phyloP scores from a whole-genome alignment of 805 yeast species.

The Isabelozyma rhagii region DNA sequence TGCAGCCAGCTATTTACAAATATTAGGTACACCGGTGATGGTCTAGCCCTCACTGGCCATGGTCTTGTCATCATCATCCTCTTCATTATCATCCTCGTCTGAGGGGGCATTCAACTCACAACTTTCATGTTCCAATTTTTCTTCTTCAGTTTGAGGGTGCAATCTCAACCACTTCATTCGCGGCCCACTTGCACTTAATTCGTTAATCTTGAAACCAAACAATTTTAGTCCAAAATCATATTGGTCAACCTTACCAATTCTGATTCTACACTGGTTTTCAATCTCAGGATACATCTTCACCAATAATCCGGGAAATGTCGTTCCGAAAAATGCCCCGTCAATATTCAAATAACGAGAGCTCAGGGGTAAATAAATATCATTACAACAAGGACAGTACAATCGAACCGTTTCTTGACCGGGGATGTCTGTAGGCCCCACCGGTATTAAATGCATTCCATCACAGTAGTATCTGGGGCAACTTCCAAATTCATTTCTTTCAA shows the following conservation, averaged over 20 bases:
- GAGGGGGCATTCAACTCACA: constrained; percentile 63
- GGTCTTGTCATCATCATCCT: constrained; percentile 35
- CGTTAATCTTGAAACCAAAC: constrained; percentile 84
- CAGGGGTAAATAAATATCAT: constrained; percentile 84
- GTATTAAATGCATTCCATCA: constrained; percentile 84
- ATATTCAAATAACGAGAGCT: constrained; percentile 82
- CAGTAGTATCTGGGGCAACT: constrained; percentile 87
- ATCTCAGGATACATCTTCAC: constrained; percentile 90
- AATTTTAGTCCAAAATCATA: constrained; percentile 66
- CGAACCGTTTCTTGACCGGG: constrained; percentile 92
- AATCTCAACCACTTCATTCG: constrained; percentile 93
- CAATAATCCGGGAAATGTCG: constrained; percentile 90
- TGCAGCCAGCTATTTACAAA: background rate
- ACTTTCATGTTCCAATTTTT: constrained; percentile 55
- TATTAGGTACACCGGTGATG: background rate
- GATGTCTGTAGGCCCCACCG: constrained; percentile 86
- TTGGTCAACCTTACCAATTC: constrained; percentile 46
- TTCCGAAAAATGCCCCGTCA: constrained; percentile 97
- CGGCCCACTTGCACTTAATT: constrained; percentile 76
- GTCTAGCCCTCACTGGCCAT: constrained; percentile 37
- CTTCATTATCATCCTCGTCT: constrained; percentile 22
- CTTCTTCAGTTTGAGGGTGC: constrained; percentile 62
- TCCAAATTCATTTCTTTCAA: constrained; percentile 86
- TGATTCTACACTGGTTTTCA: constrained; percentile 66
- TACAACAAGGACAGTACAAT: constrained; percentile 91